A percentile compares a stretch with the other conserved stretches of the same genome.
Conservation (phyloP, 2,329 filamentous ascomycete species). For the Incumbomyces lentus region DNA sequence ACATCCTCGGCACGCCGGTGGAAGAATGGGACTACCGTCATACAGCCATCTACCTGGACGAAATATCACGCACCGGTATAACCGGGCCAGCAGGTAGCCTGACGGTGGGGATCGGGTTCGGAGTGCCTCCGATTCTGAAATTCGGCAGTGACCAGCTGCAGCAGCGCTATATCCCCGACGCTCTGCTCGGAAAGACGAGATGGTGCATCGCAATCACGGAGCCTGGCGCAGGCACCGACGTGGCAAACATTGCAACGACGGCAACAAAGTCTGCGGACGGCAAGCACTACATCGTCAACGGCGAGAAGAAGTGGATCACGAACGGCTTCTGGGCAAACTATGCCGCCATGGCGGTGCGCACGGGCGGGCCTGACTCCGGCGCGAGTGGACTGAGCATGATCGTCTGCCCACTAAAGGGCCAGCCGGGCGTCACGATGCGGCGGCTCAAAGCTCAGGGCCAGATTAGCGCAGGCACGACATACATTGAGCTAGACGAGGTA, state of each 20-base stretch:
- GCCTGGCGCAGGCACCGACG: conserved; percentile 62
- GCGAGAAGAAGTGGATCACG: conserved; percentile 73
- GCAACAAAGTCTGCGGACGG: conserved; percentile 53
- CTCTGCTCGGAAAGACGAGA: conserved; percentile 56
- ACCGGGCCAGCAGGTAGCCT: conserved; percentile 46
- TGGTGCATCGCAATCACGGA: conserved; percentile 72
- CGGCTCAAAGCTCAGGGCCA: conserved; percentile 58
- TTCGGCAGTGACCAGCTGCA: conserved; percentile 54
- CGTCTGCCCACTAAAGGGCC: conserved; percentile 57
- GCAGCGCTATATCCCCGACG: conserved; percentile 56
- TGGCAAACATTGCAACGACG: conserved; percentile 61
- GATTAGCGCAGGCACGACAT: conserved; percentile 58
- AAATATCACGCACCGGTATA: conserved; percentile 58
- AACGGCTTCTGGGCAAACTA: conserved; percentile 63
- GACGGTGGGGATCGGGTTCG: conserved; percentile 62
- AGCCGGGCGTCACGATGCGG: conserved; percentile 58
- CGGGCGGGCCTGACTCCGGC: conserved; percentile 48
- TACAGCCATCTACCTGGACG: conserved; percentile 58
- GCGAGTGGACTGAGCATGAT: conserved; percentile 55
- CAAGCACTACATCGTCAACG: conserved; percentile 60
- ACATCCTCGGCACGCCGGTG: conserved; percentile 56
- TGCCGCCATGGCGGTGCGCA: conserved; percentile 61
- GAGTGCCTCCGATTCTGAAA: conserved; percentile 60
- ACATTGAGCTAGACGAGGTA: conserved; percentile 66
- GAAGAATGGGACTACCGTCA: conserved; percentile 68